A percentile compares a stretch with the other conserved stretches of the same genome.
phyloP scores from a whole-genome alignment of 1,284 basidiomycete genomes.

The Trichosporon sp. region DNA sequence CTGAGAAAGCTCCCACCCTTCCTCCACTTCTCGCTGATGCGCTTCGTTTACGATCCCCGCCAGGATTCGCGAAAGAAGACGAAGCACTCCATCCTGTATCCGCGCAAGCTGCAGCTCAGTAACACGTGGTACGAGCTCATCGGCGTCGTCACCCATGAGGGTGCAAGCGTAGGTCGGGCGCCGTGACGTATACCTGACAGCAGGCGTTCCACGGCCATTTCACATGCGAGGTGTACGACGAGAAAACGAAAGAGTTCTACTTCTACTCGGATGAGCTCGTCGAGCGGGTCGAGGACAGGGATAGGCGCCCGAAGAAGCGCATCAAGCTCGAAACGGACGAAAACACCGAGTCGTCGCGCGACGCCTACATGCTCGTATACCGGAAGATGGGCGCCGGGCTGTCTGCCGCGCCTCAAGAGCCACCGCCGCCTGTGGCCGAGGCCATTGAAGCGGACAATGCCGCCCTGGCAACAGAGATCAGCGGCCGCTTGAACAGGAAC shows the following conservation, averaged over 20 bases:
- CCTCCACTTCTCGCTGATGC: conserved; percentile 79
- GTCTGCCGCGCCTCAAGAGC: conserved; percentile 33
- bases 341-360: conserved; percentile 57
- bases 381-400: conserved; percentile 22
- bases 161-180: conserved; percentile 51
- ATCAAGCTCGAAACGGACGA: conserved; percentile 16
- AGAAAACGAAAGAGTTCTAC: conserved; percentile 73
- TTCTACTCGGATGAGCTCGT: conserved; percentile 75
- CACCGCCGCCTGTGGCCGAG: conserved; percentile 57
- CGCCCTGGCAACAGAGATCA: conserved; percentile 22
- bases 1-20: conserved; percentile 67
- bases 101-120: conserved; percentile 60
- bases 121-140: conserved; percentile 63
- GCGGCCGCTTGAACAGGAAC: neutral
- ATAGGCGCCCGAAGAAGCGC: conserved; percentile 20
- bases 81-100: conserved; percentile 70
- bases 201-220: conserved; percentile 92
- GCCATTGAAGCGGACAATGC: conserved; percentile 59
- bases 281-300: conserved; percentile 17
- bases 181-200: neutral
- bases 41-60: conserved; percentile 78
- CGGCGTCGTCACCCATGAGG: conserved; percentile 78
- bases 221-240: conserved; percentile 78
- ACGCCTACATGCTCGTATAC: conserved; percentile 92
- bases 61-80: conserved; percentile 76